Evolutionary conservation across 495 filamentous ascomycete species (phyloP).

Genomic region (Hypomontagnella monticulosa): DNA sequence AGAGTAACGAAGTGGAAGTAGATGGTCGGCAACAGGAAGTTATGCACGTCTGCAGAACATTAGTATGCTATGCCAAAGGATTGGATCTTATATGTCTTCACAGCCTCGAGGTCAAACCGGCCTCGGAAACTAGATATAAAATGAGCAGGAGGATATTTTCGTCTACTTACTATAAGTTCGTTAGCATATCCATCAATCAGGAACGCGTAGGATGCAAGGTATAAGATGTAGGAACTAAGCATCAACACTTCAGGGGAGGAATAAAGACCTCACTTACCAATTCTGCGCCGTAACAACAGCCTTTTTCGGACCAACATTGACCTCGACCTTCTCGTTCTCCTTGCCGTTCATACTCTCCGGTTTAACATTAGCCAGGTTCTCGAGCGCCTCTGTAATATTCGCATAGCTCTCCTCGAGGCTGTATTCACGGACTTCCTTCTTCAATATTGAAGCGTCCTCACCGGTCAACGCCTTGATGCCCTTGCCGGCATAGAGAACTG

Average conservation of each 20-base stretch:
- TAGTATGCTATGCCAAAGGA: neutral
- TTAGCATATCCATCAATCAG: constrained; percentile 8
- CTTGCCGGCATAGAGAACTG: constrained; percentile 43
- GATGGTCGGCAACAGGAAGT: constrained; percentile 62
- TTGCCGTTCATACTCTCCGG: constrained; percentile 50
- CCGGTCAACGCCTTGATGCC: constrained; percentile 21
- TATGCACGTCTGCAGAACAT: constrained; percentile 40
- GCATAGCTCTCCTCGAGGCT: constrained; percentile 30
- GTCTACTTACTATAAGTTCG: constrained; percentile 13
- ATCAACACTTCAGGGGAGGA: neutral
- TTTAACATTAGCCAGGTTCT: constrained; percentile 48
- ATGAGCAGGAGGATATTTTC: constrained; percentile 18
- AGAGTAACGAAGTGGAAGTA: constrained; percentile 67
- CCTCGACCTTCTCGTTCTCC: constrained; percentile 45
- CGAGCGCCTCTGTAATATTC: constrained; percentile 35
- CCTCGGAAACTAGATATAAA: constrained; percentile 18
- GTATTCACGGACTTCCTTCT: neutral
- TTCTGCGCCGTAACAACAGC: constrained; percentile 18
- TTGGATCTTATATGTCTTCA: neutral
- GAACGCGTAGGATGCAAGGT: no score
- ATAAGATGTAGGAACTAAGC: no score
- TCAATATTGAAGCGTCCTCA: neutral
- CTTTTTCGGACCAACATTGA: constrained; percentile 36
- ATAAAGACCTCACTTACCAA: constrained; percentile 16
- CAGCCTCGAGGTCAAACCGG: neutral